Evolutionary conservation across 2,329 filamentous ascomycete species (phyloP), one percentile per base, ranked within the genome.

Genomic region (Cladosporium colombiae): DNA sequence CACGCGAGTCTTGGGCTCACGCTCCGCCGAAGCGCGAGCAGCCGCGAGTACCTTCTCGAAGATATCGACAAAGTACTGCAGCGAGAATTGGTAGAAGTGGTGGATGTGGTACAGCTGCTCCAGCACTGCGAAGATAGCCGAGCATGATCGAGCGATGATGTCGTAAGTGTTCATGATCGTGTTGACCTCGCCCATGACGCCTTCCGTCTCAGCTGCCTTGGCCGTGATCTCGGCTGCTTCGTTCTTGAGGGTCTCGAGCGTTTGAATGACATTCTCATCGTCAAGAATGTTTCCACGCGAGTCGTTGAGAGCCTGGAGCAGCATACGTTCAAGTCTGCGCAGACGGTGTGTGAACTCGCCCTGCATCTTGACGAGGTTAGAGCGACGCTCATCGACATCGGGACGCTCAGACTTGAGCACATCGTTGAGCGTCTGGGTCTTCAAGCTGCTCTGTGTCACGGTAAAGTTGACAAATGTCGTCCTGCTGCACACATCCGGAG

Each of bases 401-500:
- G 96, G 95, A 65, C 96, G 88, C 83, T 99, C 95, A 16, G 93
- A 97, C 79, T 98, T 98, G 74, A 99, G 86, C 37, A 98, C 95
- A 69, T 99, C 93, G 72, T 97, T 97, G 71, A 99, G 87, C 1
- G 95, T 97, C 79, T 99, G 95, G 1, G 95, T 98, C 81, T 97
- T 95, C 75, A 99, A 85, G 84, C 94, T 98, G 86, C 95, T 97
- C 81, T 98, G 94, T 5, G 95, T 99, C 69, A 99, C 94, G 1
- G 96, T 98, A 73, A 99, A 99, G 81, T 99, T 99, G 85, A 99
- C 95, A 80, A 99, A 97, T 0, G 96, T 99, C 7, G 95, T 98
- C 74, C 96, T 88, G 83, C 93, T 97, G 87, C 96, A 99, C 69
- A 99, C 92, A 76, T 99, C 95, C 0, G 95, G 96, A 8, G 95